These are phyloP conservation scores for Phaseolus coccineus DNA, from an alignment of 331 rosid genomes.

Conservation along the genomic window DNA sequence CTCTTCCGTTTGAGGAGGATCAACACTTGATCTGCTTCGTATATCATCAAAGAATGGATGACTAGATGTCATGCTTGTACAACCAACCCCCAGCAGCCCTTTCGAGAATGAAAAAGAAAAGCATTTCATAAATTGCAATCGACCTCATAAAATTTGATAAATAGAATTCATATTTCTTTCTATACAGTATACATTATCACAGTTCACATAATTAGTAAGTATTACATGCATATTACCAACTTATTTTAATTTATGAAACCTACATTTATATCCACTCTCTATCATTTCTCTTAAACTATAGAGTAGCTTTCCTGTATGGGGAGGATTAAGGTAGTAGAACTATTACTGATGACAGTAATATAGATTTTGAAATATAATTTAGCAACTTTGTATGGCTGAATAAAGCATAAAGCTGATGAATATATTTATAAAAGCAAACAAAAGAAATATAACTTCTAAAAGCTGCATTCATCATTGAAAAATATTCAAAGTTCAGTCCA, in stretches of 20 bases:
- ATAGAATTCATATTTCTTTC: background rate
- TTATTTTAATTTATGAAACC: background rate
- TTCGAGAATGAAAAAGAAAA: background rate
- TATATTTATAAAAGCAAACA: background rate
- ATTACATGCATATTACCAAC: background rate
- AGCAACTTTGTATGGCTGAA: background rate
- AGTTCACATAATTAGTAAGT: background rate
- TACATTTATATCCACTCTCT: background rate
- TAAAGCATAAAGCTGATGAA: background rate
- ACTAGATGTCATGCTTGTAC: constrained; percentile 64
- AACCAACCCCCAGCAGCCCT: constrained; percentile 41
- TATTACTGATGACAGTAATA: background rate
- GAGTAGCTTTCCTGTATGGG: background rate
- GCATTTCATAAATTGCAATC: constrained; percentile 1
- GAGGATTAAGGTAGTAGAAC: constrained; percentile 5
- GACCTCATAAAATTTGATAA: constrained; percentile 1
- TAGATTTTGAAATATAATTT: constrained; percentile 17
- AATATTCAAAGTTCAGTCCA: constrained; percentile 14
- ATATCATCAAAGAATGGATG: constrained; percentile 74
- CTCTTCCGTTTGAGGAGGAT: constrained; percentile 81
- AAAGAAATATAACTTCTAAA: constrained; percentile 6
- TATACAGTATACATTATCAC: background rate
- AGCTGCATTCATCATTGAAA: constrained; percentile 6
- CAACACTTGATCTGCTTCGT: constrained; percentile 66
- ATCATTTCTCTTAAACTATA: background rate